phyloP scores from a whole-genome alignment of 345 rosid species.

The Gossypium turneri region DNA sequence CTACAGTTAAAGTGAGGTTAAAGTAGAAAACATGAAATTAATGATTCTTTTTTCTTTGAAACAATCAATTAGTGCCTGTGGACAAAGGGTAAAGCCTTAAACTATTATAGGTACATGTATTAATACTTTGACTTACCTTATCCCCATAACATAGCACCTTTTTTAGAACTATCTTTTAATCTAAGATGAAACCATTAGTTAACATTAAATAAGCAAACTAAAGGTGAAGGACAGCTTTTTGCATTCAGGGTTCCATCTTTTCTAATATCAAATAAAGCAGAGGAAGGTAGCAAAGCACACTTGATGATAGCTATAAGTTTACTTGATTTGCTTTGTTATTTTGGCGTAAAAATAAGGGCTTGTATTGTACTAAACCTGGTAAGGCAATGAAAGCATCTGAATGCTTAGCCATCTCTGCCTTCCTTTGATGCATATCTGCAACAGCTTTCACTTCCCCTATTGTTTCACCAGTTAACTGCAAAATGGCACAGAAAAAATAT shows the following conservation, averaged over 20 bases:
- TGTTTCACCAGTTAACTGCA: constrained; percentile 97
- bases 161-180: neutral
- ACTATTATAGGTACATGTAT: constrained; percentile 8
- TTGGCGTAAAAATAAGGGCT: constrained; percentile 11
- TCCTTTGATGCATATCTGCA: constrained; percentile 98
- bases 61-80: no score
- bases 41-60: no score
- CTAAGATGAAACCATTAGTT: neutral
- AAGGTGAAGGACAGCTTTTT: neutral
- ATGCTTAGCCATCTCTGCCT: constrained; percentile 99
- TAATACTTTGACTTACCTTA: neutral
- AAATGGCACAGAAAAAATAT: constrained; percentile 26
- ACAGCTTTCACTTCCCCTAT: constrained; percentile 99
- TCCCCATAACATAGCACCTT: neutral
- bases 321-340: constrained; percentile 20
- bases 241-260: neutral
- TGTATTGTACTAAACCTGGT: constrained; percentile 64
- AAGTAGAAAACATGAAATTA: no score
- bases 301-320: constrained; percentile 20
- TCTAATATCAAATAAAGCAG: constrained; percentile 8
- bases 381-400: constrained; percentile 99
- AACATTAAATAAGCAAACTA: neutral
- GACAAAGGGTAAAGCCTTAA: no score
- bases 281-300: constrained; percentile 20
- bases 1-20: no score